These are phyloP conservation scores for Astrocystis sublimbata DNA, from an alignment of 495 filamentous ascomycete genomes.

Conservation along the genomic window DNA sequence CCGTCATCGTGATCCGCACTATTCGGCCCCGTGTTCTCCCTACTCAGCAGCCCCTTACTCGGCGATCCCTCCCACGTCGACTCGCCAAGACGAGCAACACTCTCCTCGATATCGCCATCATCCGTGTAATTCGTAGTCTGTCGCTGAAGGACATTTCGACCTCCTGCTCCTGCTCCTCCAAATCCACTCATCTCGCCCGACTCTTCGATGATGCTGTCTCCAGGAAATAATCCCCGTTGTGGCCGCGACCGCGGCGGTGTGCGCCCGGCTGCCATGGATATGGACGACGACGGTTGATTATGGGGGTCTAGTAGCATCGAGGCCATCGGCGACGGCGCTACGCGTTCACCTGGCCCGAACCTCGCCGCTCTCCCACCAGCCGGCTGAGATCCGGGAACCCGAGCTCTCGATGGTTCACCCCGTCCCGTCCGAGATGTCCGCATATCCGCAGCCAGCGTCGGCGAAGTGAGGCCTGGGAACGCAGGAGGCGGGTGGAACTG, in stretches of 20 bases:
- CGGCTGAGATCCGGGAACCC: slow-evolving; percentile 19
- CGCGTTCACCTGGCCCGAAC: slow-evolving; percentile 35
- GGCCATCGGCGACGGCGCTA: slow-evolving; percentile 58
- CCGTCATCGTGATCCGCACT: slow-evolving; percentile 44
- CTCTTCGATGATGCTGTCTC: slow-evolving; percentile 50
- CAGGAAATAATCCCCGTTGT: slow-evolving; percentile 44
- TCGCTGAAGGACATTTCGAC: slow-evolving; percentile 73
- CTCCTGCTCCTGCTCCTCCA: slow-evolving; percentile 56
- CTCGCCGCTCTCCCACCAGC: slow-evolving; percentile 32
- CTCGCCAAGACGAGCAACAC: slow-evolving; percentile 47
- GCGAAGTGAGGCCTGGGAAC: slow-evolving; percentile 70
- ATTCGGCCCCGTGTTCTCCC: slow-evolving; percentile 42
- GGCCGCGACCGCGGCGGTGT: slow-evolving; percentile 44
- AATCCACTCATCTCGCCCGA: too few relatives aligned
- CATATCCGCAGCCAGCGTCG: slow-evolving; percentile 58
- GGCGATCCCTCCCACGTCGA: slow-evolving; percentile 57
- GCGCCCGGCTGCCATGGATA: slow-evolving; percentile 44
- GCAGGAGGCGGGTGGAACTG: slow-evolving; percentile 78
- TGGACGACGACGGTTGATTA: slow-evolving; percentile 70
- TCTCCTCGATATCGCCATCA: slow-evolving; percentile 57
- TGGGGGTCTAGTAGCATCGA: slow-evolving; percentile 84
- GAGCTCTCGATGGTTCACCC: slow-evolving; percentile 41
- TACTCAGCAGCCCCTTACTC: slow-evolving; percentile 38
- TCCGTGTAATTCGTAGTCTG: slow-evolving; percentile 54
- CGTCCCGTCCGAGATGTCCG: slow-evolving; percentile 51